Percentiles rank a stretch among this genome's conserved stretches.
These are phyloP conservation scores for Boletus fagicola DNA, from an alignment of 768 basidiomycete species.

Conservation along the genomic window DNA sequence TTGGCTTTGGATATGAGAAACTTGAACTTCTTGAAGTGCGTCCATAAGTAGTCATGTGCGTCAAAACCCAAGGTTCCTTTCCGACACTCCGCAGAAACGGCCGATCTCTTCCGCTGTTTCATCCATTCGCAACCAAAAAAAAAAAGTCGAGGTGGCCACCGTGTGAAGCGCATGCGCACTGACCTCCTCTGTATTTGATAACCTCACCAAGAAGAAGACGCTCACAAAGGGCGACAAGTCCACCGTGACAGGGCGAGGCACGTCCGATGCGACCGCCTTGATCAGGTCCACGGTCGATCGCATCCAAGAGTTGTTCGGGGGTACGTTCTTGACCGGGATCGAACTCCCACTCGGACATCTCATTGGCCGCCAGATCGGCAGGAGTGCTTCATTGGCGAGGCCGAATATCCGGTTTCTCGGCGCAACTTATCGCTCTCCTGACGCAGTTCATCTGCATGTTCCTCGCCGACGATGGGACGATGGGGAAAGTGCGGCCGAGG, in stretches of 20 bases:
- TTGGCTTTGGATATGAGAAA: no score
- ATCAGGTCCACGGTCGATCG: constrained; percentile 69
- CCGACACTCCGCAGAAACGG: no score
- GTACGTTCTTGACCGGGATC: constrained; percentile 58
- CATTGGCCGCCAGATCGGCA: constrained; percentile 49
- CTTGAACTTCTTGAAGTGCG: no score
- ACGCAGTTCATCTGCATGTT: constrained; percentile 82
- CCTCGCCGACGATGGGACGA: constrained; percentile 89
- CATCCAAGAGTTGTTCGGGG: no score
- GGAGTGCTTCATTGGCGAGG: constrained; percentile 80
- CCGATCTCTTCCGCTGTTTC: no score
- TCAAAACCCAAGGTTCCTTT: no score
- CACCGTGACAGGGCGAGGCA: constrained; percentile 80
- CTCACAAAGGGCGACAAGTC: constrained; percentile 90
- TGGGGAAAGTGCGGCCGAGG: constrained; percentile 72
- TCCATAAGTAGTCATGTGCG: no score
- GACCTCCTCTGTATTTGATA: constrained; percentile 83
- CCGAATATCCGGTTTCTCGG: constrained; percentile 68
- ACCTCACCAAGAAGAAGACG: constrained; percentile 80
- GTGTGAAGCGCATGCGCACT: constrained; percentile 84
- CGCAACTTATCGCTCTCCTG: constrained; percentile 37
- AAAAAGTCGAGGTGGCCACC: constrained; percentile 79
- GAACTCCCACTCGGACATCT: constrained; percentile 68
- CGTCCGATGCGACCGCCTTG: constrained; percentile 73
- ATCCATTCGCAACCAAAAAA: no score